Evolutionary conservation across 331 rosid genomes (phyloP).

Genomic region (Erythrophleum ivorense): DNA sequence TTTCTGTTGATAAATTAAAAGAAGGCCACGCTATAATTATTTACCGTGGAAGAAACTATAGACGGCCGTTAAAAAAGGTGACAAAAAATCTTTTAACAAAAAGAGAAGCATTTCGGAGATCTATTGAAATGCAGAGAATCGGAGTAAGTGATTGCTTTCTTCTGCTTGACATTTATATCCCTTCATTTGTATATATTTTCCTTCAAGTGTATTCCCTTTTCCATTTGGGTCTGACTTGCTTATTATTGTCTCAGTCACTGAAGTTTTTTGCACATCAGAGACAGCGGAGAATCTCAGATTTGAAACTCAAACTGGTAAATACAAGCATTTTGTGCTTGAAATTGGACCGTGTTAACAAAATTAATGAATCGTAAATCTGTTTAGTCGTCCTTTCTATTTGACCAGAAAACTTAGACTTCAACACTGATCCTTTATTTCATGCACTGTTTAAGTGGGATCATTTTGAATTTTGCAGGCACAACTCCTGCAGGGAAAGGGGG

Average conservation of each 20-base stretch:
- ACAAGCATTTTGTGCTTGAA: constrained; percentile 29
- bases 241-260: constrained; percentile 65
- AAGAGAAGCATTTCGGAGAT: constrained; percentile 75
- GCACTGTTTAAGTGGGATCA: neutral
- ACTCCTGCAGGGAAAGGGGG: constrained; percentile 45
- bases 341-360: constrained; percentile 20
- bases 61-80: constrained; percentile 47
- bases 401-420: constrained; percentile 19
- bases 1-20: constrained; percentile 80
- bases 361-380: neutral
- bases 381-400: constrained; percentile 29
- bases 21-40: constrained; percentile 79
- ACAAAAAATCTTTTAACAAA: constrained; percentile 68
- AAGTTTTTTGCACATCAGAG: constrained; percentile 70
- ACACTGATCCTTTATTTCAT: constrained; percentile 12
- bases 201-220: neutral
- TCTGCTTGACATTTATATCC: constrained; percentile 11
- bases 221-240: constrained; percentile 33
- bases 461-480: constrained; percentile 54
- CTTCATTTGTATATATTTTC: constrained; percentile 16
- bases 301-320: constrained; percentile 70
- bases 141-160: constrained; percentile 68
- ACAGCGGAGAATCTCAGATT: constrained; percentile 57
- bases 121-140: constrained; percentile 87
- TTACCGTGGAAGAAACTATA: constrained; percentile 85